Base-by-base conservation (phyloP, 345 rosid genomes). In the Sisymbrium altissimum region DNA sequence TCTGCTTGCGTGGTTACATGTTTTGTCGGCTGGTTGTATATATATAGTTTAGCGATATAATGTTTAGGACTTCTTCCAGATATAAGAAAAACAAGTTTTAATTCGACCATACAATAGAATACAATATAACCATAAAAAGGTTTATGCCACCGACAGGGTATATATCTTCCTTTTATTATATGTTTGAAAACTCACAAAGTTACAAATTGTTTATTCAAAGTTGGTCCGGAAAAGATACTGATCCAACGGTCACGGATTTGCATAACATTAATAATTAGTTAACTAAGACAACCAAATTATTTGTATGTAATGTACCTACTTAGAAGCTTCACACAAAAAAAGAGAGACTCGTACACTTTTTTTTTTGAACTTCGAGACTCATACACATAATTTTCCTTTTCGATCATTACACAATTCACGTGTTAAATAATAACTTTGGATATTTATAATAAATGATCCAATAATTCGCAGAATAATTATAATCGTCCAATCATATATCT, bases 211-310 rank as follows among this genome's bases (percentile, higher is more conserved):
- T 40, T 64, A 64, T 39, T 29, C 19, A 29, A 32, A 67, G 39
- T 32, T 67, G 68, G 73, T 36, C 50, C 17, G 14, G 7, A 30
- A 73, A 75, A 67, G 73, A 67, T 75, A 59, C 68, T 49, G 29
- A 75, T 75, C 73, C 68, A 59, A 75, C 68, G 78, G 78, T 49
- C 54, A 59, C 0, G 61, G 19, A 29, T 66, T 57, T 74, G 39
- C 2, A 7, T 74, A 49, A 39, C 44, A 6, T 49, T 50, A 30
- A 17, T n/a, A n/a, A n/a, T n/a, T n/a, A n/a, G n/a, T 30, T 39
- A 66, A 38, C 29, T 1, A 27, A 48, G 44, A 66, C 21, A 13
- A 12, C 13, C 18, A 19, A 67, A 27, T 30, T 46, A 74, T 30
- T 56, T 14, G 13, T 36, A 39, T 66, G 58, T 39, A 36, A 44